These are phyloP conservation scores for Phaeodactylum tricornutum DNA, from an alignment of 108 stramenopile genomes.

Conservation along the genomic window DNA sequence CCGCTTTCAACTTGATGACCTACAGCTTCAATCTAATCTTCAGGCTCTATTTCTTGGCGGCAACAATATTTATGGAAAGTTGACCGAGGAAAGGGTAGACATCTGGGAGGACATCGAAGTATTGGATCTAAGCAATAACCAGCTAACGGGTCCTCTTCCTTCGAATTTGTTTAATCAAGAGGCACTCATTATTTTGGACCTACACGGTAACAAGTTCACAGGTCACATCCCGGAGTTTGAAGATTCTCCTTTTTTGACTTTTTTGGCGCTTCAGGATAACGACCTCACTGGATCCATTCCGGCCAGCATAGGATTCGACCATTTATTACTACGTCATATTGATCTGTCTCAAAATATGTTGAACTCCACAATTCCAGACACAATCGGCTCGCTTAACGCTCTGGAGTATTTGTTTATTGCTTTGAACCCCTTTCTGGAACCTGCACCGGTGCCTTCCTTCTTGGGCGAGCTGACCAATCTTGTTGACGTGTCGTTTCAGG, in stretches of 20 bases:
- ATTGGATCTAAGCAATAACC: constrained; percentile 16
- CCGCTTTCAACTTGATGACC: neutral
- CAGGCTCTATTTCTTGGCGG: neutral
- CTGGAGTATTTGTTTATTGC: constrained; percentile 16
- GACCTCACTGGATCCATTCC: constrained; percentile 1
- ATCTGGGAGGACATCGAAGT: constrained; percentile 10
- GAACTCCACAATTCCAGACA: neutral
- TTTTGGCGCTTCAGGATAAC: constrained; percentile 2
- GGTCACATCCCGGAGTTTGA: constrained; percentile 49
- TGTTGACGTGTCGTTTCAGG: constrained; percentile 19
- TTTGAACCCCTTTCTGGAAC: constrained; percentile 6
- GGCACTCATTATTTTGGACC: constrained; percentile 23
- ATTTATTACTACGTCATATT: constrained; percentile 8
- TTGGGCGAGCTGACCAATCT: constrained; percentile 20
- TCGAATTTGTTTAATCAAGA: constrained; percentile 5
- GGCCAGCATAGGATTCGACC: constrained; percentile 11
- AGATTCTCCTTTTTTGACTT: no score
- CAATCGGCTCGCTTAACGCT: constrained; percentile 4
- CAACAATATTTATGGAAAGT: constrained; percentile 10
- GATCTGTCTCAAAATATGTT: constrained; percentile 10
- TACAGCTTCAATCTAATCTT: no score
- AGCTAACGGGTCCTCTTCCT: constrained; percentile 19
- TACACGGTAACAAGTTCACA: constrained; percentile 37
- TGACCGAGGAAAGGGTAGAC: constrained; percentile 9
- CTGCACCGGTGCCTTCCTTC: constrained; percentile 7